A percentile compares a stretch with the other conserved stretches of the same genome.
phyloP scores from a whole-genome alignment of 768 basidiomycete species.

The Tubosaeta sp. region DNA sequence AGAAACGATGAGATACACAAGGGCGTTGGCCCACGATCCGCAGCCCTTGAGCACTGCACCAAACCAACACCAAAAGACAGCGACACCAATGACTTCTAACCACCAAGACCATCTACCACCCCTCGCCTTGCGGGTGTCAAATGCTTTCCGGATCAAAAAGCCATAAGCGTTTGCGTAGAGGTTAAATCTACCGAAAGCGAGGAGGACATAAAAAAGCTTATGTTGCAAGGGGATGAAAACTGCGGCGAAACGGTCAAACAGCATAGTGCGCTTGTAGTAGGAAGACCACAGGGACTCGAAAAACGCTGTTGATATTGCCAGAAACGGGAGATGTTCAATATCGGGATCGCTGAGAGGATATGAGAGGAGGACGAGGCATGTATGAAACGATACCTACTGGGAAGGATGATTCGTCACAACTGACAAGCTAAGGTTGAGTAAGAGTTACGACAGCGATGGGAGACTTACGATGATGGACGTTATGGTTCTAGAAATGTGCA shows the following conservation, averaged over 20 bases:
- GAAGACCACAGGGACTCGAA: constrained; percentile 86
- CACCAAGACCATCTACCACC: constrained; percentile 78
- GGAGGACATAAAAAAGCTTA: constrained; percentile 86
- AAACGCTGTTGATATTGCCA: constrained; percentile 88
- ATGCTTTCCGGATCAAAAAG: constrained; percentile 64
- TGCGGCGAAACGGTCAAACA: constrained; percentile 66
- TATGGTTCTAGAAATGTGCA: constrained; percentile 66
- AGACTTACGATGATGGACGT: constrained; percentile 88
- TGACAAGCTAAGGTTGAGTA: constrained; percentile 28
- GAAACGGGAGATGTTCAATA: constrained; percentile 87
- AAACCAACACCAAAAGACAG: constrained; percentile 92
- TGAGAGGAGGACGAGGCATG: constrained; percentile 4
- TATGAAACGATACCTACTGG: constrained; percentile 53
- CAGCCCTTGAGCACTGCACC: constrained; percentile 63
- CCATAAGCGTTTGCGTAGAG: constrained; percentile 85
- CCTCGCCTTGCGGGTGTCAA: constrained; percentile 56
- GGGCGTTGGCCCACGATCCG: constrained; percentile 62
- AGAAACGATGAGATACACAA: constrained; percentile 79
- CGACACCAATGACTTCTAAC: constrained; percentile 68
- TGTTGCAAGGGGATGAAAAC: constrained; percentile 77
- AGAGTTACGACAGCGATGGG: background rate
- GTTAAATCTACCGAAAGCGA: constrained; percentile 91
- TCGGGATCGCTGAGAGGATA: constrained; percentile 62
- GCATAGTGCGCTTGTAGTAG: constrained; percentile 87
- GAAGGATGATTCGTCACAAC: constrained; percentile 98